phyloP scores from a whole-genome alignment of 805 yeast genomes.

The Ogataea glucozyma region DNA sequence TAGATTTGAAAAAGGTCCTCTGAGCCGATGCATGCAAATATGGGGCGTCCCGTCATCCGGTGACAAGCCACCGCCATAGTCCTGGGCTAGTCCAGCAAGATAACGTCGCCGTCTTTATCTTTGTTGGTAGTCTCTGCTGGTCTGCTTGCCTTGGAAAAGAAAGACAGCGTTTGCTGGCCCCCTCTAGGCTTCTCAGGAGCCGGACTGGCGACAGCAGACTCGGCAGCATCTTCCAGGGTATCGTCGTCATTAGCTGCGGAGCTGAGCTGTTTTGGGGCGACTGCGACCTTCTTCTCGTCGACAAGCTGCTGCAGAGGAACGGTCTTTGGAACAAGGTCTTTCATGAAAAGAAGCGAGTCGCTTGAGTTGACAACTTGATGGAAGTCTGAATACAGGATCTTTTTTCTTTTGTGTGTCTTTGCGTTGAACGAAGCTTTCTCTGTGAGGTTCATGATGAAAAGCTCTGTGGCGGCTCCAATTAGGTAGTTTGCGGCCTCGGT shows the following conservation, averaged over 20 bases:
- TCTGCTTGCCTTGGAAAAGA: slow-evolving; percentile 14
- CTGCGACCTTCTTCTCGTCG: slow-evolving; percentile 39
- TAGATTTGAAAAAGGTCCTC: too few species aligned
- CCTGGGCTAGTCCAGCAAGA: not conserved
- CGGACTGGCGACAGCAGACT: slow-evolving; percentile 7
- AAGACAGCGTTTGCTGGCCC: slow-evolving; percentile 19
- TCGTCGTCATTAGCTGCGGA: slow-evolving; percentile 14
- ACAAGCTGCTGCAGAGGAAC: slow-evolving; percentile 51
- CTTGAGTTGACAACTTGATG: slow-evolving; percentile 59
- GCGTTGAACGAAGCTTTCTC: slow-evolving; percentile 71
- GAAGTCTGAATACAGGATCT: slow-evolving; percentile 69
- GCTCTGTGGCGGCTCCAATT: slow-evolving; percentile 75
- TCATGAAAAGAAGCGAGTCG: slow-evolving; percentile 62
- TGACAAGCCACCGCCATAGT: not conserved
- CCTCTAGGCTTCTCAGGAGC: slow-evolving; percentile 14
- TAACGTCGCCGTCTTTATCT: not conserved
- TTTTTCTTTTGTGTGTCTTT: slow-evolving; percentile 64
- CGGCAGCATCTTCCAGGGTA: slow-evolving; percentile 17
- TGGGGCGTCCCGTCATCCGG: not conserved
- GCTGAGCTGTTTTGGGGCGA: slow-evolving; percentile 1
- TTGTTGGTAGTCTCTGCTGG: slow-evolving; percentile 6
- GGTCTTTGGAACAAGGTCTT: slow-evolving; percentile 67
- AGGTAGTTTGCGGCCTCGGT: slow-evolving; percentile 74
- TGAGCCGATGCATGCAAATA: too few species aligned
- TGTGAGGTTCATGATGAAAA: slow-evolving; percentile 67